Base-by-base conservation (phyloP, 768 basidiomycete genomes). In the Harrya chromipes region DNA sequence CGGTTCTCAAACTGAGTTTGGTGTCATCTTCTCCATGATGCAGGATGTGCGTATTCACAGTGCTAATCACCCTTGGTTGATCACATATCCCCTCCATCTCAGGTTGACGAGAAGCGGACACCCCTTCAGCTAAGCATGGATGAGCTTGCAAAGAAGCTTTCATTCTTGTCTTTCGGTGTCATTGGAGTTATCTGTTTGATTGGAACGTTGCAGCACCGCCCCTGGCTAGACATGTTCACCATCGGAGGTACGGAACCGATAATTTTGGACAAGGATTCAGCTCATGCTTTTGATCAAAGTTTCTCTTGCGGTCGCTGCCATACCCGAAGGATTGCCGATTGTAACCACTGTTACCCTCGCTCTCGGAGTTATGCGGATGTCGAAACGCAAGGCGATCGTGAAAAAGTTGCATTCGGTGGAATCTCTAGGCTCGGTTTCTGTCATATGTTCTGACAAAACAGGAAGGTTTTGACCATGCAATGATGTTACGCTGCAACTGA, bases 181-280 rank as follows among this genome's bases (percentile, higher is more conserved):
- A 98, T 98, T 55, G 94, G 94, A 5, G 66, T 97, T 31, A 98
- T 98, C 43, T 90, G 90, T 68, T 68, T 97, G 45, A 85, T 97
- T 54, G 95, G 94, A 8, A 82, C 94, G 14, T 70, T 85, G 54
- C 94, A 97, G 63, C 74, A 82, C 34, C 77, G 95, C 17, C 80
- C 87, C 10, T 97, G 93, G 94, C 72, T 97, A 11, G 94, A 95
- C 40, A 98, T 97, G 95, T 97, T 98, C 64, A 98, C 94, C 9
- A 98, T 98, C 54, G 94, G 94, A 74, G 94, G 94, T 94, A 60
- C 46, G 82, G 67, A 33, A 26, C 29, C 21, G 14, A 23, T 4
- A 5, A 34, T 27, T 20, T 13, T 50, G 12, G 16, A 4, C 9
- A 9, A 10, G 26, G 24, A 17, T 24, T 55, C 17, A 52, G 19